Conservation (phyloP, 805 yeast genomes). For the Sugiyamaella valdiviana region DNA sequence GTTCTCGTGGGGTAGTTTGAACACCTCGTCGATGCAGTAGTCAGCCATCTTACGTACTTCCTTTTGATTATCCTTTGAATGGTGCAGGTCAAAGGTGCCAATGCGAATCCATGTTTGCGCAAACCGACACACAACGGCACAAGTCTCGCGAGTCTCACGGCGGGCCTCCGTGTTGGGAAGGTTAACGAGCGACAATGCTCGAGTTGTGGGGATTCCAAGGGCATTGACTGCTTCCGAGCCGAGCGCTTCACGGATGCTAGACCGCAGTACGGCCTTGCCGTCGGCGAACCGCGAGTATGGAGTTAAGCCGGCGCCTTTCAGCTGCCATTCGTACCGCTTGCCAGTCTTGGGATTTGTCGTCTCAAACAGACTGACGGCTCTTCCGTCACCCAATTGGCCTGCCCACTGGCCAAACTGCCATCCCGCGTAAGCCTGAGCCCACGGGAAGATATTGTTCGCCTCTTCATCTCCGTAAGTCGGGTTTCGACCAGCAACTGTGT, state of each 20-base stretch:
- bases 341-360: constrained; percentile 42
- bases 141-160: constrained; percentile 55
- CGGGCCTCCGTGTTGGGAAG: constrained; percentile 78
- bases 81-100: constrained; percentile 80
- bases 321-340: constrained; percentile 56
- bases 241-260: constrained; percentile 82
- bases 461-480: constrained; percentile 33
- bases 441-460: constrained; percentile 53
- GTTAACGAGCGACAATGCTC: constrained; percentile 68
- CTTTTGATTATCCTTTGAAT: constrained; percentile 62
- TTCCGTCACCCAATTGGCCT: constrained; percentile 94
- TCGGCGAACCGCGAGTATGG: constrained; percentile 94
- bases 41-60: constrained; percentile 62
- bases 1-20: constrained; percentile 28
- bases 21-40: constrained; percentile 62
- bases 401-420: constrained; percentile 96
- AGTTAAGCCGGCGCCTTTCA: constrained; percentile 89
- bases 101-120: constrained; percentile 83
- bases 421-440: constrained; percentile 90
- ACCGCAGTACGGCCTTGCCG: constrained; percentile 87
- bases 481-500: constrained; percentile 58
- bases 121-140: constrained; percentile 80
- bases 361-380: constrained; percentile 80
- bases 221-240: constrained; percentile 76
- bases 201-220: constrained; percentile 78